Evolutionary conservation across 805 yeast species (phyloP), one percentile per base, ranked within the genome.

Genomic region (Sugiyamaella chiloensis): DNA sequence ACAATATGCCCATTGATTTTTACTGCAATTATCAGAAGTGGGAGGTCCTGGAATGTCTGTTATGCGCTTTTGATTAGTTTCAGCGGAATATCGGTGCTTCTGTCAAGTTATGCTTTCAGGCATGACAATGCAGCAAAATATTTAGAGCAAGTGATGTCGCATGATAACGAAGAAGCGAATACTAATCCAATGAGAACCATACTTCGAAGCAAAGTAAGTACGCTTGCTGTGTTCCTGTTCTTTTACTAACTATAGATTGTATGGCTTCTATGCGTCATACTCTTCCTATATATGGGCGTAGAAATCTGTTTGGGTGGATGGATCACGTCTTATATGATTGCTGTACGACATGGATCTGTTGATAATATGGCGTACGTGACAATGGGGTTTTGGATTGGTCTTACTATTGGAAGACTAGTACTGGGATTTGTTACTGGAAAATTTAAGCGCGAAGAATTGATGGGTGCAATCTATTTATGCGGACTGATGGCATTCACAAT

Each of bases 251-350:
- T 26, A 2, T 26, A 37, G 39, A 24, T 7, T 5, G 24, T 9
- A 24, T 32, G 27, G 49, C 44, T 9, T 14, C 1, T 67, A 83
- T 70, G 54, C 72, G 2, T 64, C 79, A 52, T 70, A 87, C 6
- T 81, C 20, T 75, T 84, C 53, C 70, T 78, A 42, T 83, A 84
- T 57, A 75, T 82, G 54, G 91, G 90, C 8, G 76, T 79, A 2
- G 90, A 84, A 60, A 82, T 83, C 23, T 66, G 82, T 1, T 64
- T 83, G 47, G 87, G 83, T 1, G 82, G 87, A 2, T 84, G 89
- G 89, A 66, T 79, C 19, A 79, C 79, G 40, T 78, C 87, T 1
- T 84, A 74, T 56, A 63, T 84, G 42, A 67, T 80, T 39, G 75
- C 73, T 20, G 74, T 79, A 45, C 74, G 85, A 47, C 64, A 71